Conservation (phyloP, 2,329 filamentous ascomycete genomes). For the Fusarium foetens region DNA sequence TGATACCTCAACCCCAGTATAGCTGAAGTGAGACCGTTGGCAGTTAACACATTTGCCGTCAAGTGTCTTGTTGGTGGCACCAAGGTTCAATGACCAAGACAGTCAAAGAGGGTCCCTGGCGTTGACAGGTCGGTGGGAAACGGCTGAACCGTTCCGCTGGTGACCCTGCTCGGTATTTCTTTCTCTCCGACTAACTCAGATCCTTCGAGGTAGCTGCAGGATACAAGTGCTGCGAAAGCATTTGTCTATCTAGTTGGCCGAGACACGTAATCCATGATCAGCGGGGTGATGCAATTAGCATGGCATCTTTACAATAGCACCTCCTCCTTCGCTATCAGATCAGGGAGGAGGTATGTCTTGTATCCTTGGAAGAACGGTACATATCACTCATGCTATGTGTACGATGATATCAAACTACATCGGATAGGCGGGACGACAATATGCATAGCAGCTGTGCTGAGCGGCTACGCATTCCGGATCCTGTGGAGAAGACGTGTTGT, state of each 20-base stretch:
- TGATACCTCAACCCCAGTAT: conserved; percentile 20
- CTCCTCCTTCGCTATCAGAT: not conserved
- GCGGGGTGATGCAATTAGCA: not conserved
- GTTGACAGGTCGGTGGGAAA: conserved; percentile 15
- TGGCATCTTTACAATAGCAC: not conserved
- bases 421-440: conserved; percentile 8
- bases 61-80: conserved; percentile 18
- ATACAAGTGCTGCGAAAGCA: not conserved
- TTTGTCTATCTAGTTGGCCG: not conserved
- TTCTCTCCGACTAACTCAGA: conserved; percentile 2
- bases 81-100: conserved; percentile 7
- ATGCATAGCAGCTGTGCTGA: conserved; percentile 2
- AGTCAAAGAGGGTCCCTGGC: conserved; percentile 14
- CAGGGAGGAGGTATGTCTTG: not conserved
- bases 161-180: conserved; percentile 25
- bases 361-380: not conserved
- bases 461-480: conserved; percentile 7
- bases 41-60: conserved; percentile 8
- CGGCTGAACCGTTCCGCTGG: conserved; percentile 32
- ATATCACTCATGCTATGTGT: conserved; percentile 27
- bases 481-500: not conserved
- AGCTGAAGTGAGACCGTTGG: conserved; percentile 39
- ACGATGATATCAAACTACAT: not conserved
- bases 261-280: conserved; percentile 28
- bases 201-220: not conserved